Evolutionary conservation across 495 filamentous ascomycete species (phyloP), one percentile per base, ranked within the genome.

Genomic region (Podospora pseudoanserina): DNA sequence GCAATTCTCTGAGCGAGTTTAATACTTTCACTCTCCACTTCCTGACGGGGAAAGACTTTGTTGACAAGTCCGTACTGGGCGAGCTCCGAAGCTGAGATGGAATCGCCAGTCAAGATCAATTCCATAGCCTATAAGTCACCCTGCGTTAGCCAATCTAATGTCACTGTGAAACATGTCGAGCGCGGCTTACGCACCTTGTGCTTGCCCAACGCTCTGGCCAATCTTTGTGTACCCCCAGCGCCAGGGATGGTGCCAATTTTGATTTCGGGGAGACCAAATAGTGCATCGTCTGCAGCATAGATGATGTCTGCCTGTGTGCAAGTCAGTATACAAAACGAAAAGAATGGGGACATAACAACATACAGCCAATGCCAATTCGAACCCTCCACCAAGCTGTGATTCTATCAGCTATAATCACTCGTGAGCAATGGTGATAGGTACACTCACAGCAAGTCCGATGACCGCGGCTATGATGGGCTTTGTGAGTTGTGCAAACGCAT

Each of bases 241-340:
- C 81, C 81, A 0, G 81, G 81, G 54, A 83, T 80, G 0, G 74
- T 75, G 19, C 80, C 79, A 60, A 82, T 77, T 34, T 74, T 80
- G 63, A 83, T 72, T 66, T 83, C 81, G 0, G 81, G 81, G 2
- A 81, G 73, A 16, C 79, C 80, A 67, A 82, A 82, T 49, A 39
- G 68, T 26, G 79, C 74, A 60, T 74, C 66, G 4, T 72, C 60
- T 3, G 78, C 63, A 5, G 78, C 72, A 57, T 73, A 78, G 19
- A 83, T 81, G 44, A 83, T 76, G 70, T 83, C 81, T 57, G 78
- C 80, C 67, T 68, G 32, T 5, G n/a, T 16, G 11, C 59, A 58
- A 18, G 18, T 20, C 20, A 2, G 3, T 9, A 78, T 72, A 67
- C 4, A 66, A 23, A 23, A 23, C 20, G 20, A 23, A 1, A 23